Base-by-base conservation (phyloP, 148 eudicot species). In the Bassia scoparia region DNA sequence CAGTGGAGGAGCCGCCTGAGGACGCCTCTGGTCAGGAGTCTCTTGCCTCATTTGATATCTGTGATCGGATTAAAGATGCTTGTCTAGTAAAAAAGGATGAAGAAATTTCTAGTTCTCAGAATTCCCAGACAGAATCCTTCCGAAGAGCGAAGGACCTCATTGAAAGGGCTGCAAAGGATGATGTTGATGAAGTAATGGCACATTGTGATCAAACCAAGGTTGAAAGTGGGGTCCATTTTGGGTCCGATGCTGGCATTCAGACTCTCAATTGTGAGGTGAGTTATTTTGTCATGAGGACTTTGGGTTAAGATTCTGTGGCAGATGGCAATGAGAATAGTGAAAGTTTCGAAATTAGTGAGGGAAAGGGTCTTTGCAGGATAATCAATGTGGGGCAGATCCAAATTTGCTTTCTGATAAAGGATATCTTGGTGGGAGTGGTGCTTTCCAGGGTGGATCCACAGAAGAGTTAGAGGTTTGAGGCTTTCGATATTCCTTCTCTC, bases 361-460 rank as follows among this genome's bases (percentile, higher is more conserved):
- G 82, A 79, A 58, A 69, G 76, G 77, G 67, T 80, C 81, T 84
- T 82, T 82, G 87, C 90, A 89, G 93, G 93, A 78, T 81, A 78
- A 81, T 59, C 29, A 65, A 33, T 76, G 78, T 55, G 81, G 76
- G 66, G 77, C 62, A 4, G 86, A 76, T 76, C 68, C 64, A 30
- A 73, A 71, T 63, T 71, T 76, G 68, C 74, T 29, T 62, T 74
- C 81, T 46, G 82, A 82, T 37, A 78, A 74, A 71, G 86, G 78
- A 70, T 78, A 78, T 73, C 71, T 59, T 58, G 76, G 73, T 82
- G 87, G 78, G 76, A 78, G 75, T 69, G 72, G 77, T 68, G 73
- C 72, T 54, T 88, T 84, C 61, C 84, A 79, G 59, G 84, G 77
- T 78, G 83, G 81, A 77, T 80, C 83, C 74, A 65, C 84, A 7